A percentile compares a stretch with the other conserved stretches of the same genome.
phyloP scores from a whole-genome alignment of 257 asterid genomes.

The Verbena officinalis region DNA sequence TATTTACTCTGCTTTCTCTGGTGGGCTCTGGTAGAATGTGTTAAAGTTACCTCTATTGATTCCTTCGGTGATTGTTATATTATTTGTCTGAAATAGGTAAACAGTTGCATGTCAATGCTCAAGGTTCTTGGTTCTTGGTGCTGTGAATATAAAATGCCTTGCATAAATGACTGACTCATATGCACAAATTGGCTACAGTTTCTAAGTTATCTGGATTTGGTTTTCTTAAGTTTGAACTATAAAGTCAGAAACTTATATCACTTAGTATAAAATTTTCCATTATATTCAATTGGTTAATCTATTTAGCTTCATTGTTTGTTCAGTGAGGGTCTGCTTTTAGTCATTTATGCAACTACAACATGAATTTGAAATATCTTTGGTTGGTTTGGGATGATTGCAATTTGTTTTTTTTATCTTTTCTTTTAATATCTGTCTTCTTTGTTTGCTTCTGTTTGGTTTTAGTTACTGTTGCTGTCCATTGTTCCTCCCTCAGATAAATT shows the following conservation, averaged over 20 bases:
- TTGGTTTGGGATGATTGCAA: background rate
- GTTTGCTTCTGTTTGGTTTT: background rate
- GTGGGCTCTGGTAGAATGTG: conserved; percentile 16
- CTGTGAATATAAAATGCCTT: background rate
- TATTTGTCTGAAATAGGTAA: background rate
- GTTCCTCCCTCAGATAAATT: background rate
- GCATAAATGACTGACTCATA: too few species aligned
- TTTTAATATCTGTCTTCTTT: background rate
- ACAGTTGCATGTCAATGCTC: conserved; percentile 1
- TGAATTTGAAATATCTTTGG: background rate
- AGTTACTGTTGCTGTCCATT: background rate
- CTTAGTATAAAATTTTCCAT: too few species aligned
- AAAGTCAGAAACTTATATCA: too few species aligned
- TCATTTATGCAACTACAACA: too few species aligned
- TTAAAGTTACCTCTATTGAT: conserved; percentile 9
- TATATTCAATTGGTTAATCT: too few species aligned
- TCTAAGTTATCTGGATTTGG: too few species aligned
- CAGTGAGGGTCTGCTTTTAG: conserved; percentile 4
- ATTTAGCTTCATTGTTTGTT: background rate
- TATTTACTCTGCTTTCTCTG: background rate
- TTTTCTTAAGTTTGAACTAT: too few species aligned
- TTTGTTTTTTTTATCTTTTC: background rate
- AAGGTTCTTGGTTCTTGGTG: background rate
- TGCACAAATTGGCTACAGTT: too few species aligned
- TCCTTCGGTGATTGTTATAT: background rate